Evolutionary conservation across 129 eudicot species (phyloP), one percentile per base, ranked within the genome.

Genomic region (Arctium minus): DNA sequence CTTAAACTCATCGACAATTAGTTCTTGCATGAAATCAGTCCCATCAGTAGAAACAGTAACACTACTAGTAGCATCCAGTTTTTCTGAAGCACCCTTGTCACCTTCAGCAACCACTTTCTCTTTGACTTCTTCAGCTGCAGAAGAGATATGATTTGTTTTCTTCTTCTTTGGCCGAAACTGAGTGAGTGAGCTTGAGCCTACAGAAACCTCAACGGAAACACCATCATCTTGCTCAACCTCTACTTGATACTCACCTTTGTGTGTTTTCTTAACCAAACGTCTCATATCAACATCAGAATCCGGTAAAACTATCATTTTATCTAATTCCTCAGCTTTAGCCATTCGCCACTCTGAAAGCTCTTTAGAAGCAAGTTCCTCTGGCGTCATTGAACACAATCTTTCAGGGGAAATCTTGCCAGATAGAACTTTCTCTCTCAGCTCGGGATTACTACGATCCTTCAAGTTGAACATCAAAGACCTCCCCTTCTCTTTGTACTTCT

Each of bases 401-500:
- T 94, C 97, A 44, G 98, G 97, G 0, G 97, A 73, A 9, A 94
- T 90, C 15, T 88, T 89, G 11, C 96, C 93, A 32, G 97, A 92
- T 88, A 94, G 70, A 39, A 94, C 98, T 83, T 90, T 90, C 79
- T 92, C 97, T 70, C 98, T 86, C 65, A 94, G 80, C 71, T 94
- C 97, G 32, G 97, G 98, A 79, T 94, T 94, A 75, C 38, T 94
- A 31, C 84, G 92, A 80, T 94, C 98, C 80, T 94, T 94, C 73
- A 94, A 87, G 83, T 94, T 94, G 81, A 94, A 94, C 86, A 90
- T 78, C 8, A 94, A 87, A 50, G 98, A 94, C 79, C 98, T 85
- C 13, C 98, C 98, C 74, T 92, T 94, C 83, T 94, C 97, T 83
- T 88, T 92, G 79, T 94, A 94, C 85, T 94, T 94, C 79, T 92